phyloP scores from a whole-genome alignment of 2,329 filamentous ascomycete genomes.

The Reticulascus tulasneorum region DNA sequence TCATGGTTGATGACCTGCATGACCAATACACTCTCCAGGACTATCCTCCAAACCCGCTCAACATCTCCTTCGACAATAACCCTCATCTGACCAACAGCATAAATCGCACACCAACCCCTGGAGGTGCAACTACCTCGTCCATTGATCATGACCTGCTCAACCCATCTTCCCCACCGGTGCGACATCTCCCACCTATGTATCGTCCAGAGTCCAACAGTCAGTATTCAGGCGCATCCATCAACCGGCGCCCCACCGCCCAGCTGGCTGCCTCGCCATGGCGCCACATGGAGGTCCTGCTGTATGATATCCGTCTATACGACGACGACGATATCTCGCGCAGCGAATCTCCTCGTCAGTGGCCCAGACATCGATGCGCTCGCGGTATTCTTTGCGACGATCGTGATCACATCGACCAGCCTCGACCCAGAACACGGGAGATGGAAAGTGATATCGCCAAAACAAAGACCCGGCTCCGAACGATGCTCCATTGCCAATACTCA shows the following conservation, averaged over 20 bases:
- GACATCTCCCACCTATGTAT: too few relatives aligned
- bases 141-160: neutral
- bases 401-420: constrained; percentile 3
- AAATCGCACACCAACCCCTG: neutral
- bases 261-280: constrained; percentile 18
- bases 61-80: too few relatives aligned
- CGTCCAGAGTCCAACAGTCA: neutral
- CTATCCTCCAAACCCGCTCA: too few relatives aligned
- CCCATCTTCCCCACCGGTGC: neutral
- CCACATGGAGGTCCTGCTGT: constrained; percentile 20
- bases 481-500: constrained; percentile 20
- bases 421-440: constrained; percentile 3
- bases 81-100: too few relatives aligned
- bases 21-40: neutral
- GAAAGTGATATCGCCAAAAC: constrained; percentile 9
- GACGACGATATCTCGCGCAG: constrained; percentile 9
- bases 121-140: neutral
- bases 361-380: neutral
- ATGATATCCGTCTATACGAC: constrained; percentile 16
- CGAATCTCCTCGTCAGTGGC: constrained; percentile 16
- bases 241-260: neutral
- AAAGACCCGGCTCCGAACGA: constrained; percentile 18
- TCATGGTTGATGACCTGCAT: neutral
- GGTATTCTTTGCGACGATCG: neutral
- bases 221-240: neutral